Percentiles rank a stretch among this genome's conserved stretches.
Conservation (phyloP, 148 eudicot genomes). For the Rhododendron henanense region DNA sequence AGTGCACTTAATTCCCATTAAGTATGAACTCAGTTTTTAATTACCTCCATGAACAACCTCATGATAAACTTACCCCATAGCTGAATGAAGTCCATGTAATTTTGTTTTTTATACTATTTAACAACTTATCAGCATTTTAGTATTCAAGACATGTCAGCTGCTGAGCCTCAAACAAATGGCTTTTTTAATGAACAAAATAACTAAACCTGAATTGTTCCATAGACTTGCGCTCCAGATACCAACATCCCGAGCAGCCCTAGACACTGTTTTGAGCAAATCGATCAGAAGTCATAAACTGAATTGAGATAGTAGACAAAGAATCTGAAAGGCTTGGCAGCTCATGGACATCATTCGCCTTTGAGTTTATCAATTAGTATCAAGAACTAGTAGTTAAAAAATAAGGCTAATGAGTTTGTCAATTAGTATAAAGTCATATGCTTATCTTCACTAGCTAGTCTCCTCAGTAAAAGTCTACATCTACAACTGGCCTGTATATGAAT, state of each 20-base stretch:
- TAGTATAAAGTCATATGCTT: neutral
- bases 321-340: neutral
- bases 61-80: neutral
- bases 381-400: neutral
- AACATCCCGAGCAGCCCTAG: neutral
- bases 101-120: neutral
- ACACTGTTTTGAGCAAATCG: neutral
- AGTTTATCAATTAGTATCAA: neutral
- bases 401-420: neutral
- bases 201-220: neutral
- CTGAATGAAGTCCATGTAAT: neutral
- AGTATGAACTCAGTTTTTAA: no score
- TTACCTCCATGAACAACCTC: no score
- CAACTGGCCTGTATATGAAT: neutral
- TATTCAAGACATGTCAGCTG: neutral
- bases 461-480: neutral
- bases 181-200: no score
- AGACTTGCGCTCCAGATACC: neutral
- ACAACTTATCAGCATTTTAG: neutral
- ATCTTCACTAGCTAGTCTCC: neutral
- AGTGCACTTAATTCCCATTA: no score
- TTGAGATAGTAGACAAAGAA: neutral
- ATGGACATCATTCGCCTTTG: neutral
- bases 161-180: neutral
- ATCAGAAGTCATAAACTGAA: neutral